Conservation (phyloP, 768 basidiomycete genomes). For the Leccinum aurantiacum region DNA sequence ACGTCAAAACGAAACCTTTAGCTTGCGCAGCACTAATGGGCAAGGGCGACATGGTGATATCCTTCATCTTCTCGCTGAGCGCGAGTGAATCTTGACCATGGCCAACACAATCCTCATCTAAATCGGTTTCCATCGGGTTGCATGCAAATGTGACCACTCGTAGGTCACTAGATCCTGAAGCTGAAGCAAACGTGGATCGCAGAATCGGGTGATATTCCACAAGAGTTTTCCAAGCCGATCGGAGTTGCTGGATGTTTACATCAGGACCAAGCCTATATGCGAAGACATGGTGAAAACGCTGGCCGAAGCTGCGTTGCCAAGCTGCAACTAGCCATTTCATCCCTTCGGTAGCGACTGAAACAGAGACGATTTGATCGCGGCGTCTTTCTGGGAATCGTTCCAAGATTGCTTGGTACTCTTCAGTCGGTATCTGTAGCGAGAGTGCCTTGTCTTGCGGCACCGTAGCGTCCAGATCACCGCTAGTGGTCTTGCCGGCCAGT, state of each 20-base stretch:
- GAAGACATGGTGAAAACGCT: constrained; percentile 46
- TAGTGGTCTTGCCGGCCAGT: constrained; percentile 16
- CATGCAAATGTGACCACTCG: constrained; percentile 27
- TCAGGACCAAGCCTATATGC: constrained; percentile 36
- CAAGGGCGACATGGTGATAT: constrained; percentile 23
- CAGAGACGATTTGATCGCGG: constrained; percentile 15
- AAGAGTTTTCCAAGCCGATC: constrained; percentile 39
- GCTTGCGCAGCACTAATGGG: constrained; percentile 21
- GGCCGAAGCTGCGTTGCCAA: constrained; percentile 43
- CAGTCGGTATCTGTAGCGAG: constrained; percentile 5
- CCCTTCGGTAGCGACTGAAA: constrained; percentile 28
- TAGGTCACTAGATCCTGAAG: constrained; percentile 15
- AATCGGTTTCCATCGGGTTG: constrained; percentile 3
- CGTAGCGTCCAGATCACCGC: neutral
- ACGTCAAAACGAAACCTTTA: constrained; percentile 21
- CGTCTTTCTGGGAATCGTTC: constrained; percentile 16
- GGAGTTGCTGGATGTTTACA: constrained; percentile 32
- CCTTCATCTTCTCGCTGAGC: constrained; percentile 23
- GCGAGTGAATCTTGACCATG: constrained; percentile 9
- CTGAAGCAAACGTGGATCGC: constrained; percentile 41
- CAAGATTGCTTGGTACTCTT: constrained; percentile 15
- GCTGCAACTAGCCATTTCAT: constrained; percentile 42
- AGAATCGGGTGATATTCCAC: constrained; percentile 39
- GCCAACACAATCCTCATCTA: constrained; percentile 5
- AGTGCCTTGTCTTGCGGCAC: neutral